These are phyloP conservation scores for Aspergillus quadrilineatus DNA, from an alignment of 2,329 filamentous ascomycete species.

Conservation along the genomic window DNA sequence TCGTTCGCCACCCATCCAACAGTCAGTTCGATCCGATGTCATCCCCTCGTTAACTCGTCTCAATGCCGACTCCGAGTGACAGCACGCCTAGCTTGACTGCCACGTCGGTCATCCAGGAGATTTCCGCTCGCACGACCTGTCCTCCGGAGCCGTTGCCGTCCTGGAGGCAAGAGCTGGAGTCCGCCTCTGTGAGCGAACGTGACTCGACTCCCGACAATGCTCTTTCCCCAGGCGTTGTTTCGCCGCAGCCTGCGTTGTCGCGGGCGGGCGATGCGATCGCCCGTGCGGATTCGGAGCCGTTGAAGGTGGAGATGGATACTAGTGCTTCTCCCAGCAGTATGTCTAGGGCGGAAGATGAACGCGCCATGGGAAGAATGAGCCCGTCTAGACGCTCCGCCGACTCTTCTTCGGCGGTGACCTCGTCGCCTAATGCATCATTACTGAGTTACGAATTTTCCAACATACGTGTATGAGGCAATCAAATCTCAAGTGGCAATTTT, in stretches of 20 bases:
- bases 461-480: constrained; percentile 47
- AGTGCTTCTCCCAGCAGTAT: constrained; percentile 26
- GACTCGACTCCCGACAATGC: constrained; percentile 29
- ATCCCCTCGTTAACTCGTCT: constrained; percentile 38
- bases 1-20: constrained; percentile 26
- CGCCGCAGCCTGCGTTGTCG: constrained; percentile 27
- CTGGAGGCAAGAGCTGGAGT: constrained; percentile 35
- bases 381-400: constrained; percentile 28
- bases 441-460: constrained; percentile 57
- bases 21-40: constrained; percentile 34
- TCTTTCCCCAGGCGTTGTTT: constrained; percentile 25
- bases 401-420: constrained; percentile 32
- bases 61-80: constrained; percentile 53
- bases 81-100: constrained; percentile 44
- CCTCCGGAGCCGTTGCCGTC: constrained; percentile 35
- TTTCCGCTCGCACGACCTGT: constrained; percentile 49
- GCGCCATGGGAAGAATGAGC: constrained; percentile 32
- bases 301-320: constrained; percentile 26
- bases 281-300: constrained; percentile 26
- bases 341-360: constrained; percentile 33
- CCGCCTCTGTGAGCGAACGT: constrained; percentile 21
- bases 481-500: background rate
- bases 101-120: constrained; percentile 44
- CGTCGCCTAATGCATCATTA: constrained; percentile 44
- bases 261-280: constrained; percentile 29